Base-by-base conservation (phyloP, 768 basidiomycete genomes). In the Pulveroboletus sp. region DNA sequence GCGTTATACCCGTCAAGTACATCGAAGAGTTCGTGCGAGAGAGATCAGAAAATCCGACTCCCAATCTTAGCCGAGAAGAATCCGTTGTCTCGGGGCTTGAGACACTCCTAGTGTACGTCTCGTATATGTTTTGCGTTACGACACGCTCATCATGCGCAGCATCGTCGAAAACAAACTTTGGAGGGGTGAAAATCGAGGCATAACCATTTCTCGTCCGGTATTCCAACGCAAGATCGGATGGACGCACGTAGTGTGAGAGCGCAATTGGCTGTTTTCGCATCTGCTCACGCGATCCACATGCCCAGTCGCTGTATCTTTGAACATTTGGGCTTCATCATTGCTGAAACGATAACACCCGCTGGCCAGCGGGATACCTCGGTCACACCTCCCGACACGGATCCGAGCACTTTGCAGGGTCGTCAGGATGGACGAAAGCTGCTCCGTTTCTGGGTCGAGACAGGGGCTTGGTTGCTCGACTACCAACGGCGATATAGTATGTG, bases 361-460 rank as follows among this genome's bases (percentile, higher is more conserved):
- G 56, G 59, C 27, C 71, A 73, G 6, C 63, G 64, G 5, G 79
- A 81, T 32, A 59, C 65, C 6, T 74, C 73, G 1, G 67, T 89
- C 12, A 71, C 69, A 6, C 79, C 85, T 17, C 86, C 86, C 0
- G 36, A 65, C 6, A 80, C 81, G 4, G 80, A 86, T 50, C 58
- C 72, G 14, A 58, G 46, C 10, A 74, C 71, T 9, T 58, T 68
- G 9, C 67, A 72, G 32, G 83, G 83, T 16, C 75, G 68, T 49
- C 71, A 73, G 47, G 78, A 75, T 52, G 76, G 83, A 5, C 76
- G 76, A 20, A 83, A 76, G 59, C 74, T 92, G 4, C 74, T 92
- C 41, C 79, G 90, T 29, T 86, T 84, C 24, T 92, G 90, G 90
- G 76, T 89, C 16, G 90, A 93, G 62, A 67, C 85, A 8, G 69